Conservation (phyloP, 2,329 filamentous ascomycete genomes). For the Epicoccum nigrum region DNA sequence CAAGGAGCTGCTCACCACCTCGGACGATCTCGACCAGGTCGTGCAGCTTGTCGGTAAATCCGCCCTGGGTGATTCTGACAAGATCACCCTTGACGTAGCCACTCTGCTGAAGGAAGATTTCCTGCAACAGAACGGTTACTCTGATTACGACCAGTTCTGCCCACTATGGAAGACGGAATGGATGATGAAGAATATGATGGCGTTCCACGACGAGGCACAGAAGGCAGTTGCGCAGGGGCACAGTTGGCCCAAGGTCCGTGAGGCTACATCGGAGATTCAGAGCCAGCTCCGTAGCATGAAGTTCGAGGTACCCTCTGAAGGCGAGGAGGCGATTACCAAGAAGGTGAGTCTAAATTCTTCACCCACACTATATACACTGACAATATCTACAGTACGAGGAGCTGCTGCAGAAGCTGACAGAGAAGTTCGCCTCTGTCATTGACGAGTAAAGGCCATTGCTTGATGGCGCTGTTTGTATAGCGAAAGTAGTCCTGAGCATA, state of each 20-base stretch:
- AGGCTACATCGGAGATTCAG: slow-evolving; percentile 87
- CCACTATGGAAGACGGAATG: slow-evolving; percentile 99
- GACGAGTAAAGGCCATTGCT: slow-evolving; percentile 72
- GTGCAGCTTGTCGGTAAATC: slow-evolving; percentile 98
- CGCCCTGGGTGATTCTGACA: slow-evolving; percentile 92
- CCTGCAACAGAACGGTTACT: slow-evolving; percentile 98
- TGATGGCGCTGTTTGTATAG: slow-evolving; percentile 33
- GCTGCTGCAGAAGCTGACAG: slow-evolving; percentile 87
- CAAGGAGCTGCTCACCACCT: slow-evolving; percentile 90
- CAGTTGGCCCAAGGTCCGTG: slow-evolving; percentile 90
- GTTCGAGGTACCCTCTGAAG: slow-evolving; percentile 90
- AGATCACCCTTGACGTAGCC: slow-evolving; percentile 95
- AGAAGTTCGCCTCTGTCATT: slow-evolving; percentile 95
- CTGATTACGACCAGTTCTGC: slow-evolving; percentile 98
- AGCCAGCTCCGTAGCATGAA: slow-evolving; percentile 87
- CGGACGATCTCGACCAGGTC: slow-evolving; percentile 96
- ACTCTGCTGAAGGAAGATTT: slow-evolving; percentile 97
- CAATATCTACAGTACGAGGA: slow-evolving; percentile 75
- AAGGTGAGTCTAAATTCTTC: slow-evolving; percentile 65
- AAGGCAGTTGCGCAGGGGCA: slow-evolving; percentile 92
- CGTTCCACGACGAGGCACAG: slow-evolving; percentile 95
- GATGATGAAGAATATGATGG: slow-evolving; percentile 99
- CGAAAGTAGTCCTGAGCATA: slow-evolving; percentile 32
- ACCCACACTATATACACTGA: slow-evolving; percentile 46
- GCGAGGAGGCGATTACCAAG: slow-evolving; percentile 78